Conservation (phyloP, 257 asterid species). For the Solanum microdontum region DNA sequence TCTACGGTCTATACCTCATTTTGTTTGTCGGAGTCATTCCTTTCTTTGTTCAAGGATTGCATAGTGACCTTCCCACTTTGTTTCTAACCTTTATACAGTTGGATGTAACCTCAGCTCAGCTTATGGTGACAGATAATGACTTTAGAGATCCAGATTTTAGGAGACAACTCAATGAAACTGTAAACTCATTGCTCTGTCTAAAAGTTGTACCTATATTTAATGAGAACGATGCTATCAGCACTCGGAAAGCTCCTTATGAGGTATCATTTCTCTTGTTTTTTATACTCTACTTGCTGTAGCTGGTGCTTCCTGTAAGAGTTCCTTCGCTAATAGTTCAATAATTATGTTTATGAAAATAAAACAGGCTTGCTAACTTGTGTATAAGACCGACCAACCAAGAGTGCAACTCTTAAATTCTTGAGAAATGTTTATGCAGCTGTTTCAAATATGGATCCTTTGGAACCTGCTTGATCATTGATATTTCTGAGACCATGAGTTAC, state of each 20-base stretch:
- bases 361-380: background rate
- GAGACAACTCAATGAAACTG: conserved; percentile 56
- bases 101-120: conserved; percentile 74
- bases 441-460: background rate
- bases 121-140: conserved; percentile 75
- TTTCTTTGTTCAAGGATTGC: background rate
- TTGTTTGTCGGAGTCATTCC: background rate
- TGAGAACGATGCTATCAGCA: conserved; percentile 76
- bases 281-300: background rate
- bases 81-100: conserved; percentile 27
- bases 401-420: background rate
- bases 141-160: conserved; percentile 58
- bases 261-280: conserved; percentile 20
- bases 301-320: background rate
- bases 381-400: background rate
- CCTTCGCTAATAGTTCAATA: background rate
- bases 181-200: conserved; percentile 38
- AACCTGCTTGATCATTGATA: background rate
- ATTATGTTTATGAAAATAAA: background rate
- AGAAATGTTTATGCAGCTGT: background rate
- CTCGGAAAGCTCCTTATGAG: conserved; percentile 80
- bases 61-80: background rate
- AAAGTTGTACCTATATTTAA: conserved; percentile 74
- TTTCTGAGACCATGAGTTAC: background rate
- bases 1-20: background rate